Evolutionary conservation across 805 yeast genomes (phyloP).

Genomic region (Candida loeiensis): DNA sequence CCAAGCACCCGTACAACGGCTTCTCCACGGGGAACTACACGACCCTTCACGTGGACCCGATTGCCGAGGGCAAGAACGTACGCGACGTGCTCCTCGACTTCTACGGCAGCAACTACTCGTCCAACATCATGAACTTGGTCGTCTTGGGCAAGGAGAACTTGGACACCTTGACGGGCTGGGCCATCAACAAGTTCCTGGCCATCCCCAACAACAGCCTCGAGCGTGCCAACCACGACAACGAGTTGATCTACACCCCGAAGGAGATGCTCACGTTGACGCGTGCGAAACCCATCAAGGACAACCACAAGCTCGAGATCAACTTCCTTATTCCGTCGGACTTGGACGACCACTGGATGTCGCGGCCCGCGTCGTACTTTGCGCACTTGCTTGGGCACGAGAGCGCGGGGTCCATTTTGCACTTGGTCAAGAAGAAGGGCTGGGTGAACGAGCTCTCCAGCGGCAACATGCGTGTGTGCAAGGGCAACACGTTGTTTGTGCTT

Average conservation of each 20-base stretch:
- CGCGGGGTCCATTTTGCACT: conserved; percentile 73
- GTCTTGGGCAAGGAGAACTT: conserved; percentile 78
- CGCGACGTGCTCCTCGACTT: conserved; percentile 78
- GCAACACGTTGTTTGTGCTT: conserved; percentile 62
- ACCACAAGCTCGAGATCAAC: conserved; percentile 59
- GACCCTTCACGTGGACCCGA: conserved; percentile 71
- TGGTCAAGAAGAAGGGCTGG: conserved; percentile 69
- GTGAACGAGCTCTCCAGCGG: conserved; percentile 80
- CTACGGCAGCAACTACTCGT: conserved; percentile 67
- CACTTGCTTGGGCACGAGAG: conserved; percentile 94
- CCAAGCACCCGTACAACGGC: conserved; percentile 76
- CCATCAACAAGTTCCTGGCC: conserved; percentile 57
- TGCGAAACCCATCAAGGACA: conserved; percentile 82
- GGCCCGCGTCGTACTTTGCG: conserved; percentile 68
- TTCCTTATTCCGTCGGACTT: conserved; percentile 78
- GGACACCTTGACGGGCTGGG: conserved; percentile 70
- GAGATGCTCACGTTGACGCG: conserved; percentile 53
- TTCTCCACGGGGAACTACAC: conserved; percentile 85
- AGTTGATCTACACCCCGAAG: conserved; percentile 45
- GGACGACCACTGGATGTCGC: conserved; percentile 54
- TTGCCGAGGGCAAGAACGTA: conserved; percentile 59
- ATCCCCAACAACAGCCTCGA: conserved; percentile 52
- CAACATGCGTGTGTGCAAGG: conserved; percentile 59
- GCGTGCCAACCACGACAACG: conserved; percentile 43
- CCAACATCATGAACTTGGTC: conserved; percentile 86